phyloP scores from a whole-genome alignment of 1,284 basidiomycete genomes.

The Heimioporus punctisporus region DNA sequence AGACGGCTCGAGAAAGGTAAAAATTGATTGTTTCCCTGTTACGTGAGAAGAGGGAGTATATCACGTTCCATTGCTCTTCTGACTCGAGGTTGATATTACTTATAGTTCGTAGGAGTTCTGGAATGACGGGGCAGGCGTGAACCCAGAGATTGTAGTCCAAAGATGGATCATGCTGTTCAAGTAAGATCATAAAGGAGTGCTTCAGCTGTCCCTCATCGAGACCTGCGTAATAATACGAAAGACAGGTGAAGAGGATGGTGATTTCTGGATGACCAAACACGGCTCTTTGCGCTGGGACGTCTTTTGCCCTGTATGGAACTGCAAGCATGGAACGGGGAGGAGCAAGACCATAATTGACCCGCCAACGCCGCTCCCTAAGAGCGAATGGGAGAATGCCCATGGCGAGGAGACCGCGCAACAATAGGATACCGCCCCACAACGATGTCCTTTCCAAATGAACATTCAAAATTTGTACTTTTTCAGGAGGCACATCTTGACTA shows the following conservation, averaged over 20 bases:
- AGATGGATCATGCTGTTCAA: slow-evolving; percentile 42
- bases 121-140: slow-evolving; percentile 18
- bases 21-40: slow-evolving; percentile 48
- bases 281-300: background rate
- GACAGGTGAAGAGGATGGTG: background rate
- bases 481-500: background rate
- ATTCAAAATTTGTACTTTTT: slow-evolving; percentile 22
- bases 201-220: slow-evolving; percentile 39
- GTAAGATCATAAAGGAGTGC: slow-evolving; percentile 39
- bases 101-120: slow-evolving; percentile 20
- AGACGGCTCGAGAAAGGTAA: slow-evolving; percentile 37
- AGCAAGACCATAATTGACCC: slow-evolving; percentile 53
- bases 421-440: slow-evolving; percentile 37
- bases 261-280: background rate
- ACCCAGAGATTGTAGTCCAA: slow-evolving; percentile 47
- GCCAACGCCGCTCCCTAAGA: slow-evolving; percentile 41
- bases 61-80: slow-evolving; percentile 29
- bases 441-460: slow-evolving; percentile 8
- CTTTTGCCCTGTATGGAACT: background rate
- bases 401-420: slow-evolving; percentile 44
- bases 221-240: slow-evolving; percentile 42
- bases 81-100: slow-evolving; percentile 28
- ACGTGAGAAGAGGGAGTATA: slow-evolving; percentile 37
- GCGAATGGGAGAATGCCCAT: slow-evolving; percentile 33
- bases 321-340: slow-evolving; percentile 30